phyloP scores from a whole-genome alignment of 306 rosid species.

The Potentilla sterilis region DNA sequence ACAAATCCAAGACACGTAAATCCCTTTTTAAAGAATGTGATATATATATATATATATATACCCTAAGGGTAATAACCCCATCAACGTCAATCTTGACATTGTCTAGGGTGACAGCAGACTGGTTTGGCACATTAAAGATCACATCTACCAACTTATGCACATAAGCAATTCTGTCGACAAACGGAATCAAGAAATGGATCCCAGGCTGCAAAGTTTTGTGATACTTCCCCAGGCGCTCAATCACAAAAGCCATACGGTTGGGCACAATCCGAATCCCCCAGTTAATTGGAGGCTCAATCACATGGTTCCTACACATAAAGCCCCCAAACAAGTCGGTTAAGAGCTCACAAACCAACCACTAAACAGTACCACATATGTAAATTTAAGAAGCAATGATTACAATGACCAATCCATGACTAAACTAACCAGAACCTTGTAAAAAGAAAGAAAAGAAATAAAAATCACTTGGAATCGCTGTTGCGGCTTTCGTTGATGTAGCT shows the following conservation, averaged over 20 bases:
- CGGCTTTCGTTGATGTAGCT: too few relatives aligned
- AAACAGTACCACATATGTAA: neutral
- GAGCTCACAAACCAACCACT: neutral
- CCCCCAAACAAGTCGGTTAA: neutral
- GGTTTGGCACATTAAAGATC: conserved; percentile 78
- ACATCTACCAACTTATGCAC: conserved; percentile 93
- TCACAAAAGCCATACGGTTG: conserved; percentile 87
- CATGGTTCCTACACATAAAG: conserved; percentile 43
- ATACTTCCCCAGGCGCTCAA: conserved; percentile 89
- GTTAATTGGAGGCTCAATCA: conserved; percentile 74
- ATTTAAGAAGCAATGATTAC: too few relatives aligned
- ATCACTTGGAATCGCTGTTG: too few relatives aligned
- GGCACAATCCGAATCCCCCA: conserved; percentile 98
- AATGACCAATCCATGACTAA: too few relatives aligned
- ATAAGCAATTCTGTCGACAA: conserved; percentile 82
- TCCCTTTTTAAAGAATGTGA: too few relatives aligned
- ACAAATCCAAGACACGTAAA: neutral
- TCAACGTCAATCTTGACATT: conserved; percentile 83
- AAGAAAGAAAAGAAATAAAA: too few relatives aligned
- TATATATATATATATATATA: conserved; percentile 3
- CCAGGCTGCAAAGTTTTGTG: conserved; percentile 86
- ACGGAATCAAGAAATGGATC: conserved; percentile 78
- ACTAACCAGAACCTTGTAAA: too few relatives aligned
- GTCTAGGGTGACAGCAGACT: conserved; percentile 88
- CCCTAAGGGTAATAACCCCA: conserved; percentile 94